phyloP scores from a whole-genome alignment of 768 basidiomycete species.

The Russula virescens region DNA sequence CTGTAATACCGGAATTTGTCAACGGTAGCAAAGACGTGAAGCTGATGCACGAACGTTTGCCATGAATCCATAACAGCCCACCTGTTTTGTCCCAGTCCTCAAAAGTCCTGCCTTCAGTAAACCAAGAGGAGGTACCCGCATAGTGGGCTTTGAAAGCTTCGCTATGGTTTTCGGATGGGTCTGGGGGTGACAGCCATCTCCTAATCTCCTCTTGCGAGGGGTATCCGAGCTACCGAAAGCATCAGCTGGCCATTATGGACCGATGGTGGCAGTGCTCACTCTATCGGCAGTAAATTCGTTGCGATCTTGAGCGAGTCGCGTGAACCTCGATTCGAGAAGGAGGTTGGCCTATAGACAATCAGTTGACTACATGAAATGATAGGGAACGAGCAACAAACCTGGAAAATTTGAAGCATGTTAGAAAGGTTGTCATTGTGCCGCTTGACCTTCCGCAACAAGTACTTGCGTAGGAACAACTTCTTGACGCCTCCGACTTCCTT shows the following conservation, averaged over 20 bases:
- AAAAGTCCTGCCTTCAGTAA: not conserved
- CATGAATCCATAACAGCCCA: too few relatives aligned
- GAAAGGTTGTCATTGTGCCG: not conserved
- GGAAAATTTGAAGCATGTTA: not conserved
- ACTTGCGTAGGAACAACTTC: too few relatives aligned
- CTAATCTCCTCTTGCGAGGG: not conserved
- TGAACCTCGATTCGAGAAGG: not conserved
- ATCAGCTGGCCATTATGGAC: not conserved
- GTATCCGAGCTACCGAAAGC: not conserved
- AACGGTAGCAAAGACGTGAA: too few relatives aligned
- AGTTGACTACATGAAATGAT: not conserved
- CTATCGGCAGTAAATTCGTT: not conserved
- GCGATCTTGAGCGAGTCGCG: too few relatives aligned
- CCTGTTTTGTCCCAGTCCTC: too few relatives aligned
- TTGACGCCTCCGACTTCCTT: too few relatives aligned
- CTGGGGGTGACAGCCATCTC: not conserved
- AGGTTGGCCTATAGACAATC: not conserved
- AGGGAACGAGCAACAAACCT: not conserved
- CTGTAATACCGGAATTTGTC: too few relatives aligned
- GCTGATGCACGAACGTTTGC: too few relatives aligned
- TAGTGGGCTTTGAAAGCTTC: not conserved
- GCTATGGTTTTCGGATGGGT: too few relatives aligned
- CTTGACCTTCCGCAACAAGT: not conserved
- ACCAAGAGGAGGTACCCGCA: not conserved
- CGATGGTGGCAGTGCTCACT: too few relatives aligned